Evolutionary conservation across 179 eudicot species (phyloP), one percentile per base, ranked within the genome.

Genomic region (Pouteria campechiana): DNA sequence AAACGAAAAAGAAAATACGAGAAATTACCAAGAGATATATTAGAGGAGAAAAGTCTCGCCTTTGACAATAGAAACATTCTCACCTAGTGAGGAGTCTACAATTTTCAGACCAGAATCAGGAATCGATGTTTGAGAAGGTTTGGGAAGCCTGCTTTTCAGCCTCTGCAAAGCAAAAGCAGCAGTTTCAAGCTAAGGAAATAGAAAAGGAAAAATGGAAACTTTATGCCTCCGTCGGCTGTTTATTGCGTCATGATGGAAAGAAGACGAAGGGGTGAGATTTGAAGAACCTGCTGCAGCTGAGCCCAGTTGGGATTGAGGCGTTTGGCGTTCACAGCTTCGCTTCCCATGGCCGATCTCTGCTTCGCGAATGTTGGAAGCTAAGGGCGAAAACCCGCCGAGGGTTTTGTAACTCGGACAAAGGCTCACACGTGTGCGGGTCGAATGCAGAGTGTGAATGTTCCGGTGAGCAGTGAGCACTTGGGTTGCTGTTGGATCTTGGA

Each of bases 241-340:
- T 13, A 19, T 31, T 25, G 25, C 14, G 27, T 22, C 14, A 12
- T 24, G 34, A 4, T 8, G 32, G 16, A 5, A 11, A 20, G 14
- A 18, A 37, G 33, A 52, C n/a, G 4, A 23, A 22, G 14, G 39
- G 2, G 32, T 37, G 32, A 34, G 10, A 15, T 24, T 37, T 38
- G 39, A 37, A 5, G 31, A 63, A 64, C 75, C 45, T 69, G 33
- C 25, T 48, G 46, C 29, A 70, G 71, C 53, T 55, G 64, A 29
- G 70, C 63, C 76, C 76, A 70, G 52, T 70, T 70, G 38, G 76
- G 76, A 46, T 70, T 70, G 17, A 70, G 58, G n/a, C 28, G 39
- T 2, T 41, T 54, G 43, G 58, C 50, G 49, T 30, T 46, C 27
- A 25, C 23, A 44, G 25, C 28, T 48, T 40, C 38, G 2, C 48